Base-by-base conservation (phyloP, 805 yeast species). In the Candida broadrunensis region DNA sequence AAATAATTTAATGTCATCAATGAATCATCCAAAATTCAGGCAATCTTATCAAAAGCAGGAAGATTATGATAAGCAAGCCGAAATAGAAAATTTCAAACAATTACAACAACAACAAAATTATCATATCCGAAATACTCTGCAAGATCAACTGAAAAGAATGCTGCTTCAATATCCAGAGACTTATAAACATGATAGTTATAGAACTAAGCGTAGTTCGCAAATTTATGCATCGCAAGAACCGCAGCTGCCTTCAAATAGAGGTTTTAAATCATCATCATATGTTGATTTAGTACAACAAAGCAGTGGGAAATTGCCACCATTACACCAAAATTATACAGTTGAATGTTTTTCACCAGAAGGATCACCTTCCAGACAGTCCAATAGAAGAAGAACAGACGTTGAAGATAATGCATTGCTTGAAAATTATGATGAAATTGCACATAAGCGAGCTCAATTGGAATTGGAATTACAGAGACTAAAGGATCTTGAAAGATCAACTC, bases 391-490 rank as follows among this genome's bases (percentile, higher is more conserved):
- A 11, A 12, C 20, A 4, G 13, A 23, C 13, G 43, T 41, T 9
- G 39, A 35, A 31, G 45, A 43, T n/a, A 34, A 38, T 3, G 39
- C 26, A 2, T 13, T 34, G n/a, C 13, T 40, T 11, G 52, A 48
- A 34, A 58, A 55, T 15, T 50, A 51, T 17, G 61, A 63, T 33
- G 70, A 63, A 30, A 56, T 69, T 25, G 53, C 61, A 2, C 49
- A 50, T 30, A 67, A 63, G 47, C 59, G 63, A 41, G 69, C 62
- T 32, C 70, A 65, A 48, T 58, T 70, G 36, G 73, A 70, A 45
- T 36, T 60, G 48, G 73, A 68, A 46, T 53, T 70, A 33, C 58
- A 59, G 29, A 63, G 60, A 26, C 53, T 66, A 42, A 60, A 54
- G 35, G 52, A 56, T 21, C 51, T 65, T 48, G 69, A 66, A 43